These are phyloP conservation scores for Macroventuria anomochaeta DNA, from an alignment of 2,329 filamentous ascomycete genomes.

Conservation along the genomic window DNA sequence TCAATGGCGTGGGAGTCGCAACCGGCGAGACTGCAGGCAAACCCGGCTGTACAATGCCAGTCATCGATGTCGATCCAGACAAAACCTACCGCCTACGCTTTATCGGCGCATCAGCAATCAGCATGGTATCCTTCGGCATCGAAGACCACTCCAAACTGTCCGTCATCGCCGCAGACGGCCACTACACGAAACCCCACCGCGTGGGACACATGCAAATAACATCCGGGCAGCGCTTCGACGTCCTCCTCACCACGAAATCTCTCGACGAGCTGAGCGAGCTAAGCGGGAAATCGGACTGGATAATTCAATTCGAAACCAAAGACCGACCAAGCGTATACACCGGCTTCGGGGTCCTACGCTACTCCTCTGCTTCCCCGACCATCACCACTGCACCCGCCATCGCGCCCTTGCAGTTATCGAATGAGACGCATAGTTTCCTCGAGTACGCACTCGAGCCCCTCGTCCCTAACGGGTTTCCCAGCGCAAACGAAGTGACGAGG, in stretches of 20 bases:
- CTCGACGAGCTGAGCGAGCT: slow-evolving; percentile 49
- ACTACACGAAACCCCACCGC: slow-evolving; percentile 57
- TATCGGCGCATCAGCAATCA: slow-evolving; percentile 64
- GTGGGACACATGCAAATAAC: slow-evolving; percentile 62
- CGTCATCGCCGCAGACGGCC: slow-evolving; percentile 66
- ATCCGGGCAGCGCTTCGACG: slow-evolving; percentile 67
- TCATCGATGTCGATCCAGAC: slow-evolving; percentile 65
- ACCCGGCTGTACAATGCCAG: slow-evolving; percentile 53
- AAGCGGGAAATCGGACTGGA: slow-evolving; percentile 47
- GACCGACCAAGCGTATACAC: slow-evolving; percentile 56
- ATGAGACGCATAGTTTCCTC: slow-evolving; percentile 46
- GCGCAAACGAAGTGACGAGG: slow-evolving; percentile 44
- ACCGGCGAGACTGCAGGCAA: slow-evolving; percentile 43
- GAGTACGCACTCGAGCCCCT: slow-evolving; percentile 50
- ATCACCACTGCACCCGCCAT: slow-evolving; percentile 19
- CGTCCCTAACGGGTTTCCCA: slow-evolving; percentile 41
- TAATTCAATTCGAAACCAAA: slow-evolving; percentile 59
- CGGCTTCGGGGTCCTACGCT: slow-evolving; percentile 59
- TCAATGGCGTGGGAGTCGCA: slow-evolving; percentile 63
- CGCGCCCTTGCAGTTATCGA: slow-evolving; percentile 40
- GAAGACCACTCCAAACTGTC: slow-evolving; percentile 63
- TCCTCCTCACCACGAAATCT: slow-evolving; percentile 62
- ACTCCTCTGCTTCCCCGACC: slow-evolving; percentile 8
- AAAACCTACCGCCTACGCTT: slow-evolving; percentile 68
- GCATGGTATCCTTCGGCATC: slow-evolving; percentile 61